Conservation (phyloP, 768 basidiomycete species). For the Boletus tomentosulus region DNA sequence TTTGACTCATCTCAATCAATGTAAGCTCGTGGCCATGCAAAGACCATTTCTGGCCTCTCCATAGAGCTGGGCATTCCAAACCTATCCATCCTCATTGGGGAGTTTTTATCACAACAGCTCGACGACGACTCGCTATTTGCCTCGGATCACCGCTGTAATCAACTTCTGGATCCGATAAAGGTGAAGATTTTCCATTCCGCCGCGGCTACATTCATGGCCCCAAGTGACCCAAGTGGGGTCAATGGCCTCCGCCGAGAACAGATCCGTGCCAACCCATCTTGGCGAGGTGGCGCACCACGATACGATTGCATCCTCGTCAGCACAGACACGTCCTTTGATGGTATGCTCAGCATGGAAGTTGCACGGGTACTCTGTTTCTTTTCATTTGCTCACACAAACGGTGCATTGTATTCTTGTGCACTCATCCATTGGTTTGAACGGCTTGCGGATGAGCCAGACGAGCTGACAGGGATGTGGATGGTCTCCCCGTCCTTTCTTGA, state of each 20-base stretch:
- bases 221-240: not conserved
- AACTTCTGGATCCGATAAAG: too few relatives aligned
- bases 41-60: not conserved
- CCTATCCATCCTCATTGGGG: not conserved
- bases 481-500: constrained; percentile 9
- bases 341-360: constrained; percentile 25
- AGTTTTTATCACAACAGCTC: not conserved
- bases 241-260: constrained; percentile 15
- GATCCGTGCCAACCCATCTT: constrained; percentile 27
- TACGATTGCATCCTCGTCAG: constrained; percentile 31
- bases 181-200: too few relatives aligned
- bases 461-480: constrained; percentile 22
- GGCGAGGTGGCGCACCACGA: constrained; percentile 24
- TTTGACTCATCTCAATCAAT: too few relatives aligned
- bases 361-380: constrained; percentile 24
- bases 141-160: not conserved
- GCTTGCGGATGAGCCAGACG: constrained; percentile 11
- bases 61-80: not conserved
- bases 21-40: not conserved
- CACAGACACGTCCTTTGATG: constrained; percentile 9
- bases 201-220: not conserved
- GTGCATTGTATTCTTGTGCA: constrained; percentile 13
- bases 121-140: not conserved
- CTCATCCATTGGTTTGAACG: constrained; percentile 20
- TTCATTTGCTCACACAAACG: constrained; percentile 9